Evolutionary conservation across 768 basidiomycete genomes (phyloP).

Genomic region (Hemileccinum rubropunctum): DNA sequence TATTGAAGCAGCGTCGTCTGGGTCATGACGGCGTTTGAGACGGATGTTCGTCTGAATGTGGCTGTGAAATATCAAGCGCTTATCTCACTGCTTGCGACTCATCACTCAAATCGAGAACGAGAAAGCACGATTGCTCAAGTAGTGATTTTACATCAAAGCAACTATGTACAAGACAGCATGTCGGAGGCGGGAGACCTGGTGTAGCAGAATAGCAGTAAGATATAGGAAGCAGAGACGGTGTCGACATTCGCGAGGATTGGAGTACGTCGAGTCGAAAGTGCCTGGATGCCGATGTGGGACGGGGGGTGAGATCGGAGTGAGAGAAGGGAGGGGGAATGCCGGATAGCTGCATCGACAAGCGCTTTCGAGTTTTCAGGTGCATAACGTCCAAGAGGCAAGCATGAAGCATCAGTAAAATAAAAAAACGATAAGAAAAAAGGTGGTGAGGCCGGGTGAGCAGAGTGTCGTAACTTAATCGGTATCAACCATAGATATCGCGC

Average conservation of each 20-base stretch:
- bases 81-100: too few species aligned
- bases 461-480: conserved; percentile 45
- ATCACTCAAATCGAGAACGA: not conserved
- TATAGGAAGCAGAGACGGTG: conserved; percentile 16
- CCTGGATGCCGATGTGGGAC: conserved; percentile 14
- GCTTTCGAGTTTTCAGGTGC: conserved; percentile 25
- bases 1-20: conserved; percentile 76
- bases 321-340: conserved; percentile 6
- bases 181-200: conserved; percentile 16
- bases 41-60: conserved; percentile 18
- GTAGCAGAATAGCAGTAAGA: conserved; percentile 20
- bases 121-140: conserved; percentile 13
- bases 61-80: conserved; percentile 12
- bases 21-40: conserved; percentile 43
- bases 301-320: conserved; percentile 9
- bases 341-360: conserved; percentile 24
- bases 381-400: conserved; percentile 18
- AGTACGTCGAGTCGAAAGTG: conserved; percentile 23
- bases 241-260: conserved; percentile 17
- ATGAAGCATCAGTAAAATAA: conserved; percentile 35
- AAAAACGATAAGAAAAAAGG: conserved; percentile 25
- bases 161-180: conserved; percentile 30
- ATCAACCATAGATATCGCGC: conserved; percentile 86
- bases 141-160: conserved; percentile 27
- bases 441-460: conserved; percentile 7